Evolutionary conservation across 106 monocot genomes (phyloP).

Genomic region (Posidonia australis): DNA sequence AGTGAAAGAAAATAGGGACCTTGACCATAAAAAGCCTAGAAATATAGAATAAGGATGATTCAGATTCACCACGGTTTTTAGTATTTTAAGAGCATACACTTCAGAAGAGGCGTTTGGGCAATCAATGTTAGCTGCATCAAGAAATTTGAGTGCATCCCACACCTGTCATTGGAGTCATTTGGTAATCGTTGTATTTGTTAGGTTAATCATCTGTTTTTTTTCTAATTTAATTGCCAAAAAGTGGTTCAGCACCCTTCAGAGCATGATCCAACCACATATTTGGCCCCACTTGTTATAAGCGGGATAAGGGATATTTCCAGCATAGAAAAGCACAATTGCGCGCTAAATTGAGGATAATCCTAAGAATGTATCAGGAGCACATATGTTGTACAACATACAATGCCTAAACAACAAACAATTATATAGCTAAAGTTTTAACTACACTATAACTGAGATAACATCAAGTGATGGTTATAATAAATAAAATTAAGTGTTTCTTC

Average conservation of each 20-base stretch:
- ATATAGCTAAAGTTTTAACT: no score
- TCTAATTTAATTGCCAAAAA: no score
- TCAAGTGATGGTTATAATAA: no score
- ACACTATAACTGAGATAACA: no score
- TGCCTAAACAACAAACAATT: no score
- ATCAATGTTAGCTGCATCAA: conserved; percentile 55
- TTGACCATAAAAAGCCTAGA: neutral
- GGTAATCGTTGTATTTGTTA: neutral
- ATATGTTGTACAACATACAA: no score
- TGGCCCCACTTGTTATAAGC: no score
- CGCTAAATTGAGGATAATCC: neutral
- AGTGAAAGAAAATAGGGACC: neutral
- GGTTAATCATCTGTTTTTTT: no score
- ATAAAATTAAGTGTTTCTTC: no score
- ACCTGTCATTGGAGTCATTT: conserved; percentile 23
- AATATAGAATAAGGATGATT: neutral
- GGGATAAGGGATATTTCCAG: no score
- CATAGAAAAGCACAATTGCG: no score
- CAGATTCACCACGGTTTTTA: neutral
- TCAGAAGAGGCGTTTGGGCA: conserved; percentile 48
- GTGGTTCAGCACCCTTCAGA: neutral
- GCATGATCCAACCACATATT: neutral
- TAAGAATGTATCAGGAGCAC: neutral
- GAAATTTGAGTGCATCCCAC: conserved; percentile 74
- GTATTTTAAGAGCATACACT: conserved; percentile 27